Evolutionary conservation across 2,329 filamentous ascomycete genomes (phyloP), one percentile per base, ranked within the genome.

Genomic region (Annulohypoxylon truncatum): DNA sequence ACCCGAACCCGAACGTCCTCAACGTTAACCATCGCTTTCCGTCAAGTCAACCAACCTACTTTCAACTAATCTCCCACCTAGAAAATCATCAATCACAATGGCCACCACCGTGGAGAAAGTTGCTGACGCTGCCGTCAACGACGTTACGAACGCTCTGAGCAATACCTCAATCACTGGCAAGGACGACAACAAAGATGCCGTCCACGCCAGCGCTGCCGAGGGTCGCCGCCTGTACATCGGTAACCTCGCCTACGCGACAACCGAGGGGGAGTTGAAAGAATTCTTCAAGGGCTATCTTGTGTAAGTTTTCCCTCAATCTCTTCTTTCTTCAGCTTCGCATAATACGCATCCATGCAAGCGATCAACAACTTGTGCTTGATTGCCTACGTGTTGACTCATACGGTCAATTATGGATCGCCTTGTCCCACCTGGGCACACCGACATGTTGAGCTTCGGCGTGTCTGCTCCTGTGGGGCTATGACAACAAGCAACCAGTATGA

Each of bases 261-360:
- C 94, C 83, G 96, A 98, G 92, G 96, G 92, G 91, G 94, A 97
- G 91, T 93, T 99, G 89, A 97, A 96, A 89, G 92, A 96, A 78
- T 99, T 99, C 89, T 99, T 99, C 92, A 95, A 96, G 89, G 92
- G 91, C 84, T 98, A 97, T 89, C 92, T 96, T 87, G 93, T 99
- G 96, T 99, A 89, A 89, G 95, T 92, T 66, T 56, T 31, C 40
- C 4, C 13, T 18, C 38, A 31, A 35, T 24, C 26, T 4, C 35
- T 18, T 51, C 38, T 22, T 18, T 12, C 15, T 54, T 59, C 26
- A 44, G 4, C 9, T 15, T 46, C 10, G 20, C 46, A 4, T 28
- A n/a, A 42, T 22, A 10, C 38, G 38, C 10, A 18, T 42, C 38
- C 29, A 58, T 26, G 9, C 15, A 10, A 29, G 40, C 35, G 47